Evolutionary conservation across 2,329 filamentous ascomycete species (phyloP), one percentile per base, ranked within the genome.

Genomic region (Neophaeococcomyces mojaviensis): DNA sequence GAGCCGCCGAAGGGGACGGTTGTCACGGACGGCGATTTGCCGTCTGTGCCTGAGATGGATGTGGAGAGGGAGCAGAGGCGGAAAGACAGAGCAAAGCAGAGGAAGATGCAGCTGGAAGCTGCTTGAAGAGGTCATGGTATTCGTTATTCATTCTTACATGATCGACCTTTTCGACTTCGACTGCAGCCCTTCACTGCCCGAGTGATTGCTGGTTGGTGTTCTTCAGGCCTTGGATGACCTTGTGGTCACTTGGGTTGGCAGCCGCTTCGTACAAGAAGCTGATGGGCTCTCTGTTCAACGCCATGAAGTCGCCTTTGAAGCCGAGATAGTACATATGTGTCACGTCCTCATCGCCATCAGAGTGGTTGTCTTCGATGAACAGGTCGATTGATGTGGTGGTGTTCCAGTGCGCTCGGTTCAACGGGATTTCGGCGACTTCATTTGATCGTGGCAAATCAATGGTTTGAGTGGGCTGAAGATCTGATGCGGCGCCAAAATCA

Each of bases 301-400:
- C 81, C 78, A 92, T 92, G 75, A 88, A 97, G 67, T 95, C 87
- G 19, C 92, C 92, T 68, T 87, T 89, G 71, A 98, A 97, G 1
- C 86, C 92, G 47, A 97, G 53, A 67, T 96, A 98, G 51, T 74
- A 81, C 2, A 97, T 64, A 39, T 81, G 76, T 36, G 86, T 90
- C 46, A 84, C 80, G 46, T 94, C 86, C 61, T 89, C 86, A 12
- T 88, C 85, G 0, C 81, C 87, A 39, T 79, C 77, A 56, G 81
- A 77, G 66, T 90, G 95, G 62, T 97, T 98, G 63, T 96, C 87
- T 58, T 86, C 83, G 58, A 97, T 85, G 70, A 97, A 97, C 40
- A 98, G 72, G 12, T 82, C 80, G 50, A 98, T 70, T 16, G 77
- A 82, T 39, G 86, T 84, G n/a, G 89, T 88, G 20, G 82, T 85